phyloP scores from a whole-genome alignment of 2,329 filamentous ascomycete genomes.

The Fusarium annulatum region DNA sequence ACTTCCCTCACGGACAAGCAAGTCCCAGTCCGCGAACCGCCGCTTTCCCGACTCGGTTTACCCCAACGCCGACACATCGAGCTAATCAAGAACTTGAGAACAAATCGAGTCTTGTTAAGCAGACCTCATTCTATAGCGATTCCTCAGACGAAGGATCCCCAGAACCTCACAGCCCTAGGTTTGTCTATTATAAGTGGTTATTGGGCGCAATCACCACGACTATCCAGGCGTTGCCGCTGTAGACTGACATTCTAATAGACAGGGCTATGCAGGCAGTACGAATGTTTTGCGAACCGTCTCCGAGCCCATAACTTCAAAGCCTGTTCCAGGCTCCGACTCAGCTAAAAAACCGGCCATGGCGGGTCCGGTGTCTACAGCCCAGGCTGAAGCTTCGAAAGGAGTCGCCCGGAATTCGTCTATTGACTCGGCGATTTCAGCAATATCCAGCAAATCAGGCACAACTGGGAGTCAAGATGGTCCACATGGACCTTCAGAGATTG shows the following conservation, averaged over 20 bases:
- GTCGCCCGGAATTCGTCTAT: conserved; percentile 84
- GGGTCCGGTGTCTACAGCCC: conserved; percentile 56
- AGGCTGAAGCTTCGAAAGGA: conserved; percentile 53
- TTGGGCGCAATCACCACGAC: neutral
- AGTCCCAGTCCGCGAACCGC: conserved; percentile 53
- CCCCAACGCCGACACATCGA: conserved; percentile 41
- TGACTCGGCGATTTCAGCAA: conserved; percentile 88
- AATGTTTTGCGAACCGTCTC: conserved; percentile 63
- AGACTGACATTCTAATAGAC: conserved; percentile 41
- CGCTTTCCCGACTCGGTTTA: conserved; percentile 41
- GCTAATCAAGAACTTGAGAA: conserved; percentile 27
- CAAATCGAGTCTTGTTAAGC: conserved; percentile 27
- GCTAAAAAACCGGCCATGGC: conserved; percentile 59
- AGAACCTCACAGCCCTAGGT: conserved; percentile 49
- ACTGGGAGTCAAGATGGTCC: conserved; percentile 67
- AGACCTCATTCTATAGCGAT: conserved; percentile 52
- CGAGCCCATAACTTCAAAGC: conserved; percentile 57
- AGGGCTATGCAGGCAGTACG: conserved; percentile 48
- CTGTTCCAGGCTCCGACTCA: conserved; percentile 54
- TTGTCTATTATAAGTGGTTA: conserved; percentile 32
- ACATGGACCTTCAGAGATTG: conserved; percentile 78
- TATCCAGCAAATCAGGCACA: conserved; percentile 70
- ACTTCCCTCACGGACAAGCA: conserved; percentile 55
- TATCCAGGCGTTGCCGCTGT: neutral
- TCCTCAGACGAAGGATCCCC: conserved; percentile 51